A percentile compares a stretch with the other conserved stretches of the same genome.
These are phyloP conservation scores for Xerocomellus intermedius DNA, from an alignment of 768 basidiomycete genomes.

Conservation along the genomic window DNA sequence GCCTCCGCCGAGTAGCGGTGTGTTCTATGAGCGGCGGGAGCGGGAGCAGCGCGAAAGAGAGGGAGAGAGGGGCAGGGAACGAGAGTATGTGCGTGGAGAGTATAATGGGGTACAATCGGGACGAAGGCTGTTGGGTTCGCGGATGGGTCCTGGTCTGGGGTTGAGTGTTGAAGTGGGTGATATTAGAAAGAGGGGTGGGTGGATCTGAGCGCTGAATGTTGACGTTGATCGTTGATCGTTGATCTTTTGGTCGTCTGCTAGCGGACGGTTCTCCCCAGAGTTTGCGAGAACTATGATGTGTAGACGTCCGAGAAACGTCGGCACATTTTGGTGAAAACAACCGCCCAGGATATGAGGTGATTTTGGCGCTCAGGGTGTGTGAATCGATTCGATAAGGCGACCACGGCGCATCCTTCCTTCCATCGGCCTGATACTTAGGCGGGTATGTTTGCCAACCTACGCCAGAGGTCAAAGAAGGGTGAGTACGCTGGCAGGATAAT, in stretches of 20 bases:
- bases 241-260: too few species aligned
- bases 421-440: background rate
- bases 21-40: slow-evolving; percentile 33
- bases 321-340: too few species aligned
- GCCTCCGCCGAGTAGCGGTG: slow-evolving; percentile 27
- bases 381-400: background rate
- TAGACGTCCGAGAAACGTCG: too few species aligned
- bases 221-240: too few species aligned
- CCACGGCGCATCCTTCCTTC: too few species aligned
- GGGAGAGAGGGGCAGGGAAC: slow-evolving; percentile 24
- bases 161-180: too few species aligned
- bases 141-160: slow-evolving; percentile 6
- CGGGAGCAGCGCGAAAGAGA: background rate
- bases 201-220: too few species aligned
- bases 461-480: background rate
- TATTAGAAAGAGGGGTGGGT: too few species aligned
- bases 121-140: slow-evolving; percentile 21
- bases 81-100: slow-evolving; percentile 33
- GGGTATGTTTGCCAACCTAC: background rate
- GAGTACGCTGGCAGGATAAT: background rate
- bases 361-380: too few species aligned
- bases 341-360: too few species aligned
- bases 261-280: too few species aligned
- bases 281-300: too few species aligned
- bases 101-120: slow-evolving; percentile 39